phyloP scores from a whole-genome alignment of 768 basidiomycete species.

The Auricularia cornea region DNA sequence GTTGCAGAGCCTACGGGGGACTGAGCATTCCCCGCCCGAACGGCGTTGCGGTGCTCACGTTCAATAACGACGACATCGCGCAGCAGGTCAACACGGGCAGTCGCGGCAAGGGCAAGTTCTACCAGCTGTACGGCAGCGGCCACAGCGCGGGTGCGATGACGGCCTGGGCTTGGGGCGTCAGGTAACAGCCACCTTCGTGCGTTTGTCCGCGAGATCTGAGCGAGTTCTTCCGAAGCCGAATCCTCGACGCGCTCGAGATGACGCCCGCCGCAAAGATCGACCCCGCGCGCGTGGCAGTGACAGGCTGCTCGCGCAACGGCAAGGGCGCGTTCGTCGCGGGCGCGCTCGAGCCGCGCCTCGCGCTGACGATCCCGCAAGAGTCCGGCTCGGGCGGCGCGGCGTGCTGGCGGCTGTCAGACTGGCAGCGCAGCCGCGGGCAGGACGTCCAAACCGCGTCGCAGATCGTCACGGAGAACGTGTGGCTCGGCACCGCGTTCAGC shows the following conservation, averaged over 20 bases:
- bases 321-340: slow-evolving; percentile 54
- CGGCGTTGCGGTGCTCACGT: slow-evolving; percentile 38
- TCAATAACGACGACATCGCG: slow-evolving; percentile 47
- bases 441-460: slow-evolving; percentile 46
- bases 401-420: slow-evolving; percentile 53
- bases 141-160: slow-evolving; percentile 46
- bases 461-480: slow-evolving; percentile 54
- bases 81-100: slow-evolving; percentile 36
- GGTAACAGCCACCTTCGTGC: no score
- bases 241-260: slow-evolving; percentile 48
- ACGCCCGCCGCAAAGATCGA: slow-evolving; percentile 38
- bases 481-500: slow-evolving; percentile 46
- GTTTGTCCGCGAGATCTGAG: no score
- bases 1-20: slow-evolving; percentile 36
- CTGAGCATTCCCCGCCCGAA: slow-evolving; percentile 27
- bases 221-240: no score
- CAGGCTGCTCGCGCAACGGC: slow-evolving; percentile 53
- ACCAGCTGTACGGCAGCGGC: slow-evolving; percentile 40
- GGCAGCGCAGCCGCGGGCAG: slow-evolving; percentile 34
- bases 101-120: slow-evolving; percentile 51
- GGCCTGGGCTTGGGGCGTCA: slow-evolving; percentile 59
- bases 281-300: slow-evolving; percentile 40
- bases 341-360: slow-evolving; percentile 50
- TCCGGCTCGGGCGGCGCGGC: slow-evolving; percentile 52
- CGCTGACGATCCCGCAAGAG: slow-evolving; percentile 54